A percentile compares a stretch with the other conserved stretches of the same genome.
These are phyloP conservation scores for Coffea humblotiana DNA, from an alignment of 305 asterid genomes.

Conservation along the genomic window DNA sequence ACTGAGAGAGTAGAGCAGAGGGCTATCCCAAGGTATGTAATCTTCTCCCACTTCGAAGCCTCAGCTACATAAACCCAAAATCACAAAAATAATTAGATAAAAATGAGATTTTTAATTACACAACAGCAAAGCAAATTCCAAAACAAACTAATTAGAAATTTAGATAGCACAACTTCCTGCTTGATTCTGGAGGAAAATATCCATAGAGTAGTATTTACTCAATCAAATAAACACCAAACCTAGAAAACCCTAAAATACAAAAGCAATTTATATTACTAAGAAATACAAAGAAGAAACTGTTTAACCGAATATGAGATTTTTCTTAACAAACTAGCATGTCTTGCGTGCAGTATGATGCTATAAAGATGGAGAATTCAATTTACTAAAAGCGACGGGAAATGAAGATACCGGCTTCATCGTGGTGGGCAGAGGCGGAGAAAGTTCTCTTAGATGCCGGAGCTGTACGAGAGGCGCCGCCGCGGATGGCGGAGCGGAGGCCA, in stretches of 20 bases:
- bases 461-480: constrained; percentile 46
- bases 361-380: too few relatives aligned
- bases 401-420: constrained; percentile 66
- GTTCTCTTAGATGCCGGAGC: constrained; percentile 48
- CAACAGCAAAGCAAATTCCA: background rate
- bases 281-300: background rate
- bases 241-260: constrained; percentile 6
- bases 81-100: background rate
- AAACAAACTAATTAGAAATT: background rate
- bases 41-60: constrained; percentile 87
- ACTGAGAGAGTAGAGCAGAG: constrained; percentile 45
- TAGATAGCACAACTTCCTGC: background rate
- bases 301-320: background rate
- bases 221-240: background rate
- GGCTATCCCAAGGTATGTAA: constrained; percentile 45
- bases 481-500: constrained; percentile 61
- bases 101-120: background rate
- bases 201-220: too few relatives aligned
- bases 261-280: background rate
- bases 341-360: too few relatives aligned
- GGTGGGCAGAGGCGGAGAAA: constrained; percentile 49
- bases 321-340: too few relatives aligned
- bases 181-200: too few relatives aligned
- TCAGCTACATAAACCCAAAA: constrained; percentile 42
- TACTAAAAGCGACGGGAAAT: background rate